These are phyloP conservation scores for Hypoxylon sp. DNA, from an alignment of 2,329 filamentous ascomycete species.

Conservation along the genomic window DNA sequence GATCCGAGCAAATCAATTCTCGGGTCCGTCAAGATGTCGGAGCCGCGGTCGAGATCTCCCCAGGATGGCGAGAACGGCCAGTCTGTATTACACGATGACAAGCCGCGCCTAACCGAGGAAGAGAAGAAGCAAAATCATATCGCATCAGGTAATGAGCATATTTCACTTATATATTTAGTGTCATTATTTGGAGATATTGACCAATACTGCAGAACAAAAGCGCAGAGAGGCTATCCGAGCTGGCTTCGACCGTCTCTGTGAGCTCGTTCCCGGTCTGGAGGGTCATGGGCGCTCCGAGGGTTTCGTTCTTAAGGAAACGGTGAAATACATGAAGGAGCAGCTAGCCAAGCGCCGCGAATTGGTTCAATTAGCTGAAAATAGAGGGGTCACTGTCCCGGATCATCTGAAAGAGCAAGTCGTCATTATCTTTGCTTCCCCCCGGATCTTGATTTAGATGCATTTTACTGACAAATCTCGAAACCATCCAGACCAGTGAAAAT, in stretches of 20 bases:
- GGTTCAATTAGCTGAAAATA: conserved; percentile 68
- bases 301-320: conserved; percentile 79
- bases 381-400: conserved; percentile 66
- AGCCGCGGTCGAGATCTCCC: conserved; percentile 47
- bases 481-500: conserved; percentile 47
- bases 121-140: conserved; percentile 70
- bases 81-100: conserved; percentile 60
- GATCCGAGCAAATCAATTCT: not conserved
- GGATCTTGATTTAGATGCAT: not conserved
- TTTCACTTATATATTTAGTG: not conserved
- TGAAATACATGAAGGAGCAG: conserved; percentile 74
- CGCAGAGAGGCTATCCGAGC: conserved; percentile 81
- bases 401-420: conserved; percentile 58
- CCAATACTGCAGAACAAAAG: conserved; percentile 61
- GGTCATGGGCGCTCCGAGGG: conserved; percentile 89
- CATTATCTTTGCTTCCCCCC: not conserved
- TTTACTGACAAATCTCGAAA: conserved; percentile 13
- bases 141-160: conserved; percentile 59
- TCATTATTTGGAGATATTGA: no score
- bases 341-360: conserved; percentile 70
- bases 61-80: conserved; percentile 48
- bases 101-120: conserved; percentile 65
- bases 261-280: conserved; percentile 83
- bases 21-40: conserved; percentile 39
- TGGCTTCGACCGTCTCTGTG: conserved; percentile 84